These are phyloP conservation scores for Boeremia lycopersici DNA, from an alignment of 2,329 filamentous ascomycete genomes.

Conservation along the genomic window DNA sequence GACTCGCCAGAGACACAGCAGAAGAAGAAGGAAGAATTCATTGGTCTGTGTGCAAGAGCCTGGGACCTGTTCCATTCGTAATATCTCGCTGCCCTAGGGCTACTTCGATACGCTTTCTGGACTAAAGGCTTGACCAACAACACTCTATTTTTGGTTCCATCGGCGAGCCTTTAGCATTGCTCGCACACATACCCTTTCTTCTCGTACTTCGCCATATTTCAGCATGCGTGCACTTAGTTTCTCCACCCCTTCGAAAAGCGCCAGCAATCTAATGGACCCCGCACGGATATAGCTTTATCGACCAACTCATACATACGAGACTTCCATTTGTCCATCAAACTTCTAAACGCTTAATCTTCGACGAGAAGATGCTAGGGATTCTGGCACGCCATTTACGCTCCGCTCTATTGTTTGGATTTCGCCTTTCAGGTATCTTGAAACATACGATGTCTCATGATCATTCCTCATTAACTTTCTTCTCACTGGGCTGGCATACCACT, in stretches of 20 bases:
- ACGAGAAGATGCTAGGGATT: conserved; percentile 17
- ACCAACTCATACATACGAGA: conserved; percentile 9
- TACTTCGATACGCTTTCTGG: conserved; percentile 27
- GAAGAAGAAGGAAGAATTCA: conserved; percentile 91
- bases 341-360: conserved; percentile 16
- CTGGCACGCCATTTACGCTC: conserved; percentile 14
- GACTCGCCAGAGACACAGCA: conserved; percentile 83
- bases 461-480: conserved; percentile 15
- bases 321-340: conserved; percentile 15
- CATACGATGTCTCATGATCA: conserved; percentile 19
- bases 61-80: conserved; percentile 98
- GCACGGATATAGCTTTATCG: conserved; percentile 25
- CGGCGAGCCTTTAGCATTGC: conserved; percentile 14
- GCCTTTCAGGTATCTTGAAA: conserved; percentile 17
- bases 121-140: conserved; percentile 24
- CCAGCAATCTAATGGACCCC: conserved; percentile 33
- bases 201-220: conserved; percentile 20
- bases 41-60: conserved; percentile 82
- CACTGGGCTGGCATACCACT: conserved; percentile 13
- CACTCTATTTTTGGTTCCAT: conserved; percentile 29
- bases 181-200: conserved; percentile 20
- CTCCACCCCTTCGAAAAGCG: conserved; percentile 25
- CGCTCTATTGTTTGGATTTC: conserved; percentile 8
- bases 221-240: conserved; percentile 23
- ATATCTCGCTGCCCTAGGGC: conserved; percentile 21